A percentile compares a stretch with the other conserved stretches of the same genome.
phyloP scores from a whole-genome alignment of 106 monocot genomes.

The Dendrobium huoshanense region DNA sequence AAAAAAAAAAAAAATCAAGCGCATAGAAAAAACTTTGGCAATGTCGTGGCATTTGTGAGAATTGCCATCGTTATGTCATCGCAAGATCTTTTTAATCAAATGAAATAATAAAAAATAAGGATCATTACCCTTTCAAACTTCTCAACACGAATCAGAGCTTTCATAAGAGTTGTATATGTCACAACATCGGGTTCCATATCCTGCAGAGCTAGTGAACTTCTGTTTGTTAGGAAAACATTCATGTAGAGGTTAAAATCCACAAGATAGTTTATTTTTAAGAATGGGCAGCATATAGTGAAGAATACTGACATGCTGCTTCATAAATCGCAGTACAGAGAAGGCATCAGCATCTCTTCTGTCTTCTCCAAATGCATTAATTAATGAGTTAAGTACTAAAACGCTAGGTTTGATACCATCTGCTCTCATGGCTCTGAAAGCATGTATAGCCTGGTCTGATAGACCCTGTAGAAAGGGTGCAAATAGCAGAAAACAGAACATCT shows the following conservation, averaged over 20 bases:
- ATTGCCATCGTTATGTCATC: too few relatives aligned
- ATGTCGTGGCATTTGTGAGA: neutral
- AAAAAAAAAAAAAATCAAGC: neutral
- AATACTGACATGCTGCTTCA: constrained; percentile 86
- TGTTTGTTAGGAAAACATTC: neutral
- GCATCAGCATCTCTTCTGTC: constrained; percentile 87
- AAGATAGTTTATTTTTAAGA: neutral
- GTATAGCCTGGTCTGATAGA: constrained; percentile 81
- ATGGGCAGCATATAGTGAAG: neutral
- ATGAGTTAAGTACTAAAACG: constrained; percentile 76
- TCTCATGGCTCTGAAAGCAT: constrained; percentile 88
- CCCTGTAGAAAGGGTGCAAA: constrained; percentile 35
- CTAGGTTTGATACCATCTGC: constrained; percentile 88
- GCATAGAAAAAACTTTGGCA: neutral
- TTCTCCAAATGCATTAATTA: constrained; percentile 98
- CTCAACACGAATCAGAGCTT: constrained; percentile 91
- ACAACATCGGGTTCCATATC: constrained; percentile 90
- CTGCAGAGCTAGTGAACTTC: constrained; percentile 31
- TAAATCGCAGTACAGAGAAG: constrained; percentile 79
- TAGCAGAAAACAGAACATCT: too few relatives aligned
- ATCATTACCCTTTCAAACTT: constrained; percentile 78
- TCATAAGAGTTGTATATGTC: constrained; percentile 97
- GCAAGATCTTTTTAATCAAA: too few relatives aligned
- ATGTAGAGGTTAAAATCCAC: neutral
- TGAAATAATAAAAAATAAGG: neutral